phyloP scores from a whole-genome alignment of 1,139 yeast genomes.

The Suhomyces guaymorum region DNA sequence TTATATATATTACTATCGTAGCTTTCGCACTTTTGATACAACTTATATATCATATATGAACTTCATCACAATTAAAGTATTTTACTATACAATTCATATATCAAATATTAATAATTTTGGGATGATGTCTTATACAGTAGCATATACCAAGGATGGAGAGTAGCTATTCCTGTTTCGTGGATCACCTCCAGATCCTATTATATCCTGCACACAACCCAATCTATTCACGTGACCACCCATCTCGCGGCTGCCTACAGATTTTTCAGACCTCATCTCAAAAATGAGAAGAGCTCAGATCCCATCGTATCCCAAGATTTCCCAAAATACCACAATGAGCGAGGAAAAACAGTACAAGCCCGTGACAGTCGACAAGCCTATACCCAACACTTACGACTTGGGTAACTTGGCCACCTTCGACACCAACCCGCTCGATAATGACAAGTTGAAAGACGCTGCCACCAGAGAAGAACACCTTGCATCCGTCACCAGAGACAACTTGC shows the following conservation, averaged over 20 bases:
- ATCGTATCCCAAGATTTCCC: background rate
- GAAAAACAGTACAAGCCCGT: slow-evolving; percentile 56
- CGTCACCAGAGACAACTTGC: slow-evolving; percentile 90
- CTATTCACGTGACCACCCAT: too few relatives aligned
- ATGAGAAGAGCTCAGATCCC: slow-evolving; percentile 3
- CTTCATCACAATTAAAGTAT: too few relatives aligned
- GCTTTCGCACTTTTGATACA: too few relatives aligned
- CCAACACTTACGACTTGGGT: slow-evolving; percentile 83
- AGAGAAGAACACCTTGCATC: slow-evolving; percentile 66
- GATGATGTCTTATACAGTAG: too few relatives aligned
- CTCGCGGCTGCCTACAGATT: slow-evolving; percentile 1
- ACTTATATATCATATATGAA: too few relatives aligned
- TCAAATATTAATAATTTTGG: too few relatives aligned
- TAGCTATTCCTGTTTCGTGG: background rate
- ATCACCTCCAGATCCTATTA: slow-evolving; percentile 1
- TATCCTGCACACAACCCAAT: too few relatives aligned
- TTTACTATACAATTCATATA: too few relatives aligned
- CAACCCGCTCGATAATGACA: slow-evolving; percentile 69
- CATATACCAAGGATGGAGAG: too few relatives aligned
- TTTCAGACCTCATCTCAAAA: slow-evolving; percentile 9
- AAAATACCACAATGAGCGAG: slow-evolving; percentile 7
- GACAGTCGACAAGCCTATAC: slow-evolving; percentile 85
- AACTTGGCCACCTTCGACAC: slow-evolving; percentile 84
- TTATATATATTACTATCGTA: too few relatives aligned
- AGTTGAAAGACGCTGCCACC: slow-evolving; percentile 50